A percentile compares a stretch with the other conserved stretches of the same genome.
These are phyloP conservation scores for Fusarium piperis DNA, from an alignment of 2,329 filamentous ascomycete species.

Conservation along the genomic window DNA sequence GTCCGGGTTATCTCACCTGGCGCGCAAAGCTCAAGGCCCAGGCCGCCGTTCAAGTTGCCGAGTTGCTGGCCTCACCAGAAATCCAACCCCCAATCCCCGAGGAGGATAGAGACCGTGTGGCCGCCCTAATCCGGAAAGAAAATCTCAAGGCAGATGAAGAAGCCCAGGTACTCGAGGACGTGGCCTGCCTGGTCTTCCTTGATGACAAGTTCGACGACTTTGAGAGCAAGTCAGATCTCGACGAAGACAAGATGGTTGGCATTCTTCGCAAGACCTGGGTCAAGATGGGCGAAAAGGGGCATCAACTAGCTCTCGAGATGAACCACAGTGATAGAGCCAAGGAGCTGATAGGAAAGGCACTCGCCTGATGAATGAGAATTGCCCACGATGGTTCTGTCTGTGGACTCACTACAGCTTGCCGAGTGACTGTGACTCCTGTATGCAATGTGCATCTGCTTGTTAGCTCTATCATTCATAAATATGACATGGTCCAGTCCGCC, in stretches of 20 bases:
- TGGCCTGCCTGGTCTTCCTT: slow-evolving; percentile 86
- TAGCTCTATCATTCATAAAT: neutral
- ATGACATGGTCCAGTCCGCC: neutral
- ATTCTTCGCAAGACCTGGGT: slow-evolving; percentile 80
- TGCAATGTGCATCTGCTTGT: neutral
- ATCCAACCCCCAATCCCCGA: slow-evolving; percentile 51
- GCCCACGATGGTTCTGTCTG: neutral
- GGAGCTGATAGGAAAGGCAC: slow-evolving; percentile 70
- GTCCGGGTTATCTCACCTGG: slow-evolving; percentile 83
- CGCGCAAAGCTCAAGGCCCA: slow-evolving; percentile 78
- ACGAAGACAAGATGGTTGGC: slow-evolving; percentile 79
- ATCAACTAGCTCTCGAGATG: slow-evolving; percentile 72
- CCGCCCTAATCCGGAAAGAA: slow-evolving; percentile 81
- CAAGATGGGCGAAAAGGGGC: slow-evolving; percentile 75
- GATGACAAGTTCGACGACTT: slow-evolving; percentile 89
- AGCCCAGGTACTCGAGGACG: slow-evolving; percentile 82
- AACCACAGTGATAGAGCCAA: slow-evolving; percentile 70
- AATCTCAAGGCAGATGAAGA: slow-evolving; percentile 68
- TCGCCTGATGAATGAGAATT: slow-evolving; percentile 47
- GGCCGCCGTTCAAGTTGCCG: slow-evolving; percentile 62
- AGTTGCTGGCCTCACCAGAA: slow-evolving; percentile 56
- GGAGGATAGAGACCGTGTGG: slow-evolving; percentile 70
- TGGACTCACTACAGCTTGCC: neutral
- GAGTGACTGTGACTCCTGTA: neutral
- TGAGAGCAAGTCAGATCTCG: slow-evolving; percentile 69